phyloP scores from a whole-genome alignment of 2,329 filamentous ascomycete genomes.

The Scedosporium boydii region DNA sequence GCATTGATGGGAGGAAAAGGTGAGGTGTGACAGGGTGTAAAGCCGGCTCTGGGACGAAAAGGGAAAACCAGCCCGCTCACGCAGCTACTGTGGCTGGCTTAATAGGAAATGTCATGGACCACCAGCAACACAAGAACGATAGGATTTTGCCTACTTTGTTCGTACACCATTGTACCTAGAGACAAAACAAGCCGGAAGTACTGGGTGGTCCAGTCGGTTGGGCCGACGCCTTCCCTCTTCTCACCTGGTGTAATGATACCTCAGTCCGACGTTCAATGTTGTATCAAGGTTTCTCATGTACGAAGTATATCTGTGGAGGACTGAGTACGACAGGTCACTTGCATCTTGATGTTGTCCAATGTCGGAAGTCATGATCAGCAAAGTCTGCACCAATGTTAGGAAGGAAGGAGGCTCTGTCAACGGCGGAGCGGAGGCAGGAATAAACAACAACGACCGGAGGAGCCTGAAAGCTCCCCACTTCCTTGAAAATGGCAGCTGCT shows the following conservation, averaged over 20 bases:
- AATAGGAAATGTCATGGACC: background rate
- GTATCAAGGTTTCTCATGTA: no score
- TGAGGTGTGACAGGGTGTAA: background rate
- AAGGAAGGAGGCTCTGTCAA: background rate
- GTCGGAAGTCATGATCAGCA: background rate
- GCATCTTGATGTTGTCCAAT: background rate
- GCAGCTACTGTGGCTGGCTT: constrained; percentile 1
- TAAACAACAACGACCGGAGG: background rate
- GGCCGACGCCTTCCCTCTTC: background rate
- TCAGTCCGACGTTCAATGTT: no score
- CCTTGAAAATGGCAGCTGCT: background rate
- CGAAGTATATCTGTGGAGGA: background rate
- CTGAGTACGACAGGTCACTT: background rate
- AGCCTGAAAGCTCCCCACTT: background rate
- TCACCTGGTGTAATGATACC: background rate
- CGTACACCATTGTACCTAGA: background rate
- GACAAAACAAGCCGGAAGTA: background rate
- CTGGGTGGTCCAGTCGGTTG: background rate
- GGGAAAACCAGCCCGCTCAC: background rate
- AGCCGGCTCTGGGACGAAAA: background rate
- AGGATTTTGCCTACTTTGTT: background rate
- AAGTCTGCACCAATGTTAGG: background rate
- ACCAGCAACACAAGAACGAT: background rate
- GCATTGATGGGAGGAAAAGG: background rate
- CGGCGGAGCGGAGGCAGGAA: background rate